These are phyloP conservation scores for Astragalus glycyphyllos DNA, from an alignment of 306 rosid species.

Conservation along the genomic window DNA sequence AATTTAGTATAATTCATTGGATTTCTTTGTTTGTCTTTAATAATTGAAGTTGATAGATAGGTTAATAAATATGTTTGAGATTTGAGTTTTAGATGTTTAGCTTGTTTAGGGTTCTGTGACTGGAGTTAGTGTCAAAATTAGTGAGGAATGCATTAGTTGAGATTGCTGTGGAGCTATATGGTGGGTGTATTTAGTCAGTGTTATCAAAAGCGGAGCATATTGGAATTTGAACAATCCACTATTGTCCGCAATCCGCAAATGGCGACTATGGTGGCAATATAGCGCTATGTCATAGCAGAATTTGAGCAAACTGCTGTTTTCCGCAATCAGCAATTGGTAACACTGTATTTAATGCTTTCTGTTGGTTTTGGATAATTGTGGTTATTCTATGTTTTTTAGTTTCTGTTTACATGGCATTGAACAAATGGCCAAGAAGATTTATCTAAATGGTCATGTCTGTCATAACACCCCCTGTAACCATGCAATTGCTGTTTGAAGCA, in stretches of 20 bases:
- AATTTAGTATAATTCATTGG: conserved; percentile 12
- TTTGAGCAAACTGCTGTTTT: too few relatives aligned
- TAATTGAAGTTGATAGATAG: conserved; percentile 8
- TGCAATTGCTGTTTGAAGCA: background rate
- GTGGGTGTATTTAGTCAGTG: background rate
- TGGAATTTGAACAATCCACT: too few relatives aligned
- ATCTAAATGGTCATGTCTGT: background rate
- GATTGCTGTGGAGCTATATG: conserved; percentile 11
- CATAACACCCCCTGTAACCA: background rate
- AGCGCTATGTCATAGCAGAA: too few relatives aligned
- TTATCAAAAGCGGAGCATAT: too few relatives aligned
- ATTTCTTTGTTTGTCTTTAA: background rate
- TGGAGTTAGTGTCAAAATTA: background rate
- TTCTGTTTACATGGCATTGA: background rate
- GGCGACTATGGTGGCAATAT: too few relatives aligned
- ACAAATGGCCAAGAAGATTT: background rate
- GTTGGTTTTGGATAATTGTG: conserved; percentile 17
- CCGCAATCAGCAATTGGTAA: too few relatives aligned
- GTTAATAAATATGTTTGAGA: background rate
- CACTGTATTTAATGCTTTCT: background rate
- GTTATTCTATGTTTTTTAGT: background rate
- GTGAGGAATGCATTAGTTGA: conserved; percentile 27
- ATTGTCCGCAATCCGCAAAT: too few relatives aligned
- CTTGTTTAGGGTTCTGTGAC: conserved; percentile 25
- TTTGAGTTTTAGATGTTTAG: conserved; percentile 27